Evolutionary conservation across 169 alveolate species (phyloP).

Genomic region (Cryptosporidium canis): DNA sequence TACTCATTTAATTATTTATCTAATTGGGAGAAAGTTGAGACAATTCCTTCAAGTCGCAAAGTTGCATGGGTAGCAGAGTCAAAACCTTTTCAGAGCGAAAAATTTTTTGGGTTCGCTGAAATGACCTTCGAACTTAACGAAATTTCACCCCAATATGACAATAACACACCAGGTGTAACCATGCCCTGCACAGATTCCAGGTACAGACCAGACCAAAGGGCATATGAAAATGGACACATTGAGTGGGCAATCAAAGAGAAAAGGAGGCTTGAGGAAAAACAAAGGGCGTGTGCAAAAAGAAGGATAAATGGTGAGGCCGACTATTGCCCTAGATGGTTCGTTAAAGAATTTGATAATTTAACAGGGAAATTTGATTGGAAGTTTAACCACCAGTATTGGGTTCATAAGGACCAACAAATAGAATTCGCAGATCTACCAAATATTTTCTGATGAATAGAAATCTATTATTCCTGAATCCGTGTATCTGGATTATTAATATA

Average conservation of each 20-base stretch:
- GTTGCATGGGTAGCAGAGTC: slow-evolving; percentile 80
- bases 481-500: background rate
- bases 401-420: slow-evolving; percentile 35
- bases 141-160: slow-evolving; percentile 86
- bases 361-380: slow-evolving; percentile 44
- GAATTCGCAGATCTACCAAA: slow-evolving; percentile 62
- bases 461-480: background rate
- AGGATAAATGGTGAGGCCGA: slow-evolving; percentile 58
- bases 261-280: slow-evolving; percentile 94
- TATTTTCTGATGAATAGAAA: background rate
- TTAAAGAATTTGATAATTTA: slow-evolving; percentile 11
- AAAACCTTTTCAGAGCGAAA: slow-evolving; percentile 79
- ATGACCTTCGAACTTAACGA: slow-evolving; percentile 90
- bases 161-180: slow-evolving; percentile 81
- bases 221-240: slow-evolving; percentile 92
- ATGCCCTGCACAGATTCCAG: slow-evolving; percentile 89
- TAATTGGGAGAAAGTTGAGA: slow-evolving; percentile 57
- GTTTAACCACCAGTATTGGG: slow-evolving; percentile 61
- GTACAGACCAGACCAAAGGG: slow-evolving; percentile 95
- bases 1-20: background rate
- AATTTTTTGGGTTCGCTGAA: slow-evolving; percentile 84
- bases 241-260: slow-evolving; percentile 92
- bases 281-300: slow-evolving; percentile 80
- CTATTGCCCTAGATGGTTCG: slow-evolving; percentile 54
- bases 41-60: slow-evolving; percentile 7